Evolutionary conservation across 768 basidiomycete genomes (phyloP).

Genomic region (Amanita thiersii): DNA sequence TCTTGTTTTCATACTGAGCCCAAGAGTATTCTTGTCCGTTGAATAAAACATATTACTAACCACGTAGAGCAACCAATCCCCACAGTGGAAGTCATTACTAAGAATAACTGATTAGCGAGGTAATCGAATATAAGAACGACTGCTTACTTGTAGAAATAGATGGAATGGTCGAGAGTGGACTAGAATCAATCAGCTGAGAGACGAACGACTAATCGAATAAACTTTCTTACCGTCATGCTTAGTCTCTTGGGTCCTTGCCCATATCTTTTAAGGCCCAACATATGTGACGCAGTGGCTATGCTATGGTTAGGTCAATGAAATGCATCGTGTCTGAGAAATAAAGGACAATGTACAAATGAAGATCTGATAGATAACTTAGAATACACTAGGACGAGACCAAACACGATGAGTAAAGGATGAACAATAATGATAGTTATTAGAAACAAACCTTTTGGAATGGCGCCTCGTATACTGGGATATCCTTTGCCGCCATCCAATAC

Average conservation of each 20-base stretch:
- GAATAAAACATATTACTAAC: slow-evolving; percentile 31
- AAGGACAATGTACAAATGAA: slow-evolving; percentile 53
- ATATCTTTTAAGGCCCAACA: slow-evolving; percentile 44
- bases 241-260: slow-evolving; percentile 41
- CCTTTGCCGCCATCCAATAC: slow-evolving; percentile 78
- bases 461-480: slow-evolving; percentile 55
- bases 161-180: slow-evolving; percentile 73
- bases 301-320: slow-evolving; percentile 27
- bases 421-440: slow-evolving; percentile 4
- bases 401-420: slow-evolving; percentile 1
- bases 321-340: not conserved
- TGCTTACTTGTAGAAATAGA: slow-evolving; percentile 70
- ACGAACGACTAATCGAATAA: not conserved
- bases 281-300: slow-evolving; percentile 43
- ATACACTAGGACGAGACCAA: slow-evolving; percentile 44
- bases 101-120: not conserved
- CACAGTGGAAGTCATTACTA: slow-evolving; percentile 70
- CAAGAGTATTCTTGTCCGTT: not conserved
- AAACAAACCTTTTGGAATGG: slow-evolving; percentile 67
- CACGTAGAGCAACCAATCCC: slow-evolving; percentile 75
- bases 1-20: slow-evolving; percentile 26
- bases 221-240: slow-evolving; percentile 51
- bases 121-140: not conserved
- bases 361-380: slow-evolving; percentile 70
- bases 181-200: slow-evolving; percentile 15